Evolutionary conservation across 179 eudicot genomes (phyloP).

Genomic region (Gypsophila paniculata): DNA sequence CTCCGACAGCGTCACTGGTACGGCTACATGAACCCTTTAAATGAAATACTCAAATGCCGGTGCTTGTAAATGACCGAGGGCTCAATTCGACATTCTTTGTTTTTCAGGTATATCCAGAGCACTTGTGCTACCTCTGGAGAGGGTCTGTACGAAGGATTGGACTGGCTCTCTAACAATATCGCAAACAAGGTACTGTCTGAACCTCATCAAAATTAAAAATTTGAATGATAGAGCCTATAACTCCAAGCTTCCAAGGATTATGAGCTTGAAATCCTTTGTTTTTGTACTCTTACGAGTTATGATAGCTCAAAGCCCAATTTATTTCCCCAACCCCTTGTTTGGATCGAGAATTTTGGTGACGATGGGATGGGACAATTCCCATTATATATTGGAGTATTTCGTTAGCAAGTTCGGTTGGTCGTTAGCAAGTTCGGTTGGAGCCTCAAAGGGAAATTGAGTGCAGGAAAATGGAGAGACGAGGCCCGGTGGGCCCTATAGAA

Average conservation of each 20-base stretch:
- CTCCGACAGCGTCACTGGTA: conserved; percentile 95
- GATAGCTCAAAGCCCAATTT: neutral
- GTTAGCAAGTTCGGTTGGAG: no score
- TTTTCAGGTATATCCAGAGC: conserved; percentile 87
- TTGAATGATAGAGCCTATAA: neutral
- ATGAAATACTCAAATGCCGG: neutral
- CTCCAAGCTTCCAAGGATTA: neutral
- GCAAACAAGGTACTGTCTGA: conserved; percentile 60
- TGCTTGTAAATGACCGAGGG: no score
- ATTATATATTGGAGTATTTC: no score
- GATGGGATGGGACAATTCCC: no score
- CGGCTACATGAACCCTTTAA: neutral
- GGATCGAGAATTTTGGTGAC: no score
- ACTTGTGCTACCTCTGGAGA: conserved; percentile 91
- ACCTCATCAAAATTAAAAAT: neutral
- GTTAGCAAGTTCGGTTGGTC: no score
- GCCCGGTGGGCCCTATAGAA: no score
- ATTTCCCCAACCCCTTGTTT: neutral
- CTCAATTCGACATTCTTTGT: conserved; percentile 2
- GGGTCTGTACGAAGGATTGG: conserved; percentile 83
- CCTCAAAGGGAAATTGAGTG: no score
- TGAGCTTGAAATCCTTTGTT: no score
- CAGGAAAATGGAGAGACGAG: no score
- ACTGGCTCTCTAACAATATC: conserved; percentile 91
- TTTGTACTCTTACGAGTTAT: no score